Conservation (phyloP, 2,329 filamentous ascomycete species). For the Aspergillus sp. region DNA sequence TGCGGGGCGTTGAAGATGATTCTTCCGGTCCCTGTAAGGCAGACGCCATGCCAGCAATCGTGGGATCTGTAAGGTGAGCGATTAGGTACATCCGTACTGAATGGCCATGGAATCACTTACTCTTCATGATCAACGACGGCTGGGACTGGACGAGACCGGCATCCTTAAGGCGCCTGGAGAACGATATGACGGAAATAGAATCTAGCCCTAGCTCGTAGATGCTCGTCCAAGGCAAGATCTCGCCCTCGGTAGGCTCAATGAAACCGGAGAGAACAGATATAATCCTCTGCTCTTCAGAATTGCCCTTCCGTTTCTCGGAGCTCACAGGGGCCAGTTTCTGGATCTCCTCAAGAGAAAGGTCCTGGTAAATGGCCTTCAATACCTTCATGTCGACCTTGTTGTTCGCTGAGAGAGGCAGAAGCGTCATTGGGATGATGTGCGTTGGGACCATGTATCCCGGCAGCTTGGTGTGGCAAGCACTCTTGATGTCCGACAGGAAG, state of each 20-base stretch:
- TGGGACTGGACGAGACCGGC: slow-evolving; percentile 26
- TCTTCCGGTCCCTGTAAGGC: slow-evolving; percentile 11
- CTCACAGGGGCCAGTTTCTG: slow-evolving; percentile 10
- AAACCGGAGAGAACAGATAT: slow-evolving; percentile 15
- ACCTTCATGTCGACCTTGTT: slow-evolving; percentile 26
- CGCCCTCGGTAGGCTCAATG: slow-evolving; percentile 10
- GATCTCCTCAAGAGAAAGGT: slow-evolving; percentile 16
- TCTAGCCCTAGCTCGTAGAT: slow-evolving; percentile 32
- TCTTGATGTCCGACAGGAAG: slow-evolving; percentile 15
- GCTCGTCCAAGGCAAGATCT: slow-evolving; percentile 17
- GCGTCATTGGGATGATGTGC: slow-evolving; percentile 16
- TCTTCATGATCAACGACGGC: slow-evolving; percentile 21
- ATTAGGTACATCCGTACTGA: background rate
- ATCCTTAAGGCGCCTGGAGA: slow-evolving; percentile 25
- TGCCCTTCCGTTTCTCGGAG: slow-evolving; percentile 9
- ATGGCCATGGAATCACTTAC: background rate
- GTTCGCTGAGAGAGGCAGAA: slow-evolving; percentile 18
- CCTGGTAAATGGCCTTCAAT: slow-evolving; percentile 18
- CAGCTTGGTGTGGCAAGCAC: slow-evolving; percentile 16
- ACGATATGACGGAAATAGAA: slow-evolving; percentile 28
- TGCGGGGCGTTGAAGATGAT: background rate
- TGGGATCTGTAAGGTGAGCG: slow-evolving; percentile 6
- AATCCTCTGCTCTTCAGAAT: slow-evolving; percentile 16
- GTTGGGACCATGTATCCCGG: slow-evolving; percentile 21
- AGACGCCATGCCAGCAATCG: slow-evolving; percentile 24